A percentile compares a stretch with the other conserved stretches of the same genome.
Evolutionary conservation across 2,329 filamentous ascomycete genomes (phyloP).

Genomic region (Coleophoma cylindrospora): DNA sequence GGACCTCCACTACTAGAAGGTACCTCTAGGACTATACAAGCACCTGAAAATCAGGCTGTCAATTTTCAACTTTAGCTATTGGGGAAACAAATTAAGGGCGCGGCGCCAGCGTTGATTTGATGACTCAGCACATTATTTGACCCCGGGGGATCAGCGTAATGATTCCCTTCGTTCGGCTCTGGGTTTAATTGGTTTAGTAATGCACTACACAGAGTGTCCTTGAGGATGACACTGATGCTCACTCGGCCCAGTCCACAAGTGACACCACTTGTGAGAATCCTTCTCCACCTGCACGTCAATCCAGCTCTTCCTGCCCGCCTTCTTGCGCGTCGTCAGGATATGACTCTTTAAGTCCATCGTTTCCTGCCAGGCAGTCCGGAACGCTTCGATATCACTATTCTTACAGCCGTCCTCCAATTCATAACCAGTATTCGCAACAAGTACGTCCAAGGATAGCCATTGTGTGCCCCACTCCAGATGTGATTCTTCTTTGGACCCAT

Average conservation of each 20-base stretch:
- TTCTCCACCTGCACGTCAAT: conserved; percentile 14
- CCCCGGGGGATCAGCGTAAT: too few relatives aligned
- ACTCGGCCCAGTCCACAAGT: conserved; percentile 9
- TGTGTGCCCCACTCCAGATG: conserved; percentile 9
- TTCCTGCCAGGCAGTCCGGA: not conserved
- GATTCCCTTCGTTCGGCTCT: too few relatives aligned
- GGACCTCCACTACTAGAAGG: too few relatives aligned
- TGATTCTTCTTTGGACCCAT: not conserved
- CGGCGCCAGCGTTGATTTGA: too few relatives aligned
- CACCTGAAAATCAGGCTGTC: too few relatives aligned
- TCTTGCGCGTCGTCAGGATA: conserved; percentile 2
- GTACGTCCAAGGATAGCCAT: not conserved
- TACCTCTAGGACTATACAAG: too few relatives aligned
- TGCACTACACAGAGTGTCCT: not conserved
- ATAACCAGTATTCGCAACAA: not conserved
- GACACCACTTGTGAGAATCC: conserved; percentile 10
- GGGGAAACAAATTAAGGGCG: too few relatives aligned
- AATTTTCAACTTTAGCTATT: too few relatives aligned
- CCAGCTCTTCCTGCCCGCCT: conserved; percentile 5
- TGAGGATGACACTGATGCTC: not conserved
- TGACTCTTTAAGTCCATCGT: not conserved
- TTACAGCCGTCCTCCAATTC: not conserved
- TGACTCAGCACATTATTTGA: too few relatives aligned
- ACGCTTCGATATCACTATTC: not conserved
- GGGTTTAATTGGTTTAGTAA: too few relatives aligned